These are phyloP conservation scores for Amanita exitialis DNA, from an alignment of 768 basidiomycete genomes.

Conservation along the genomic window DNA sequence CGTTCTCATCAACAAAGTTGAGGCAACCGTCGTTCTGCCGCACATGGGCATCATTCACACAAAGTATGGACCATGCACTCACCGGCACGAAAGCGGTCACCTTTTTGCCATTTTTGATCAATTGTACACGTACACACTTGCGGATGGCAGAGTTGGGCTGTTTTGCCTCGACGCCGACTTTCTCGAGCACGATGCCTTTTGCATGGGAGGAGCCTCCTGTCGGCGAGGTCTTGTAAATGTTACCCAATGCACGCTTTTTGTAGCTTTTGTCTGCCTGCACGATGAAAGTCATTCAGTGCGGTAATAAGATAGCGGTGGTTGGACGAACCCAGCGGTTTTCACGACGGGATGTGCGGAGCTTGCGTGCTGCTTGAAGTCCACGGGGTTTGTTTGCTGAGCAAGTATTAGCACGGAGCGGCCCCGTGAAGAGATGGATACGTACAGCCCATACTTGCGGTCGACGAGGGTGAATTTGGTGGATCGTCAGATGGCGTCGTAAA, in stretches of 20 bases:
- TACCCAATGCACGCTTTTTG: constrained; percentile 99
- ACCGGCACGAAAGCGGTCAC: constrained; percentile 99
- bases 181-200: constrained; percentile 99
- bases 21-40: constrained; percentile 89
- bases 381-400: constrained; percentile 91
- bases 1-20: constrained; percentile 99
- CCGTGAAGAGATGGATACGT: constrained; percentile 30
- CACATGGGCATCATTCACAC: constrained; percentile 1
- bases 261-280: constrained; percentile 91
- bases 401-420: constrained; percentile 9
- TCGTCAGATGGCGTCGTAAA: constrained; percentile 23
- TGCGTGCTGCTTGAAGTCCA: constrained; percentile 97
- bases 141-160: constrained; percentile 99
- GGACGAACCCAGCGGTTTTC: constrained; percentile 87
- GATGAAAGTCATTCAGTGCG: constrained; percentile 7
- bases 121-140: constrained; percentile 99
- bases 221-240: constrained; percentile 99
- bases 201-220: constrained; percentile 99
- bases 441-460: constrained; percentile 79
- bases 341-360: constrained; percentile 88
- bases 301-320: constrained; percentile 5
- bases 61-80: constrained; percentile 22
- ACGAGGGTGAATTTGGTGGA: constrained; percentile 28
- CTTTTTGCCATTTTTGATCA: constrained; percentile 99
- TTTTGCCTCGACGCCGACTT: constrained; percentile 99